Evolutionary conservation across 805 yeast genomes (phyloP).

Genomic region (Starmerella khaoyaiensis): DNA sequence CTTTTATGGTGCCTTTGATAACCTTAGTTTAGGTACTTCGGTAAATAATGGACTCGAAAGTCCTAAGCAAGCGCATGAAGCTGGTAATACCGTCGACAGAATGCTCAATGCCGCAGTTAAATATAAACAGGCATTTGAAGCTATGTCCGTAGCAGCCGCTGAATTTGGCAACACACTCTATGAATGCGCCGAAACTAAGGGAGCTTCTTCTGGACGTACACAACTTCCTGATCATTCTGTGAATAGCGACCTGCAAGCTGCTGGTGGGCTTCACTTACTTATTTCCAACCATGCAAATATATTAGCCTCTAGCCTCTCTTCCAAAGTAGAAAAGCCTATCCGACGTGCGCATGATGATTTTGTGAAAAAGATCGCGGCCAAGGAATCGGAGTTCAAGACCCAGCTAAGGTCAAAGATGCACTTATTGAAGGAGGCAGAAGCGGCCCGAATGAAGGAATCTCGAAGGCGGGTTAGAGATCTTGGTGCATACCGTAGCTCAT

Average conservation of each 20-base stretch:
- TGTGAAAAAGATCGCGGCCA: slow-evolving; percentile 32
- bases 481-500: slow-evolving; percentile 50
- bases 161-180: slow-evolving; percentile 63
- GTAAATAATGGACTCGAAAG: slow-evolving; percentile 9
- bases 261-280: slow-evolving; percentile 66
- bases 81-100: slow-evolving; percentile 26
- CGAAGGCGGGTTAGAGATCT: slow-evolving; percentile 52
- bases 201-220: slow-evolving; percentile 25
- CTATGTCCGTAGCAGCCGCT: slow-evolving; percentile 48
- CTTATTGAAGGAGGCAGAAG: slow-evolving; percentile 46
- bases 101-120: slow-evolving; percentile 36
- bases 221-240: slow-evolving; percentile 24
- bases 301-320: slow-evolving; percentile 43
- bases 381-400: slow-evolving; percentile 42
- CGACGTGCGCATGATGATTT: slow-evolving; percentile 35
- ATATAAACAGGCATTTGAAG: slow-evolving; percentile 36
- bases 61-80: slow-evolving; percentile 15
- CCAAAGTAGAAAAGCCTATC: slow-evolving; percentile 46
- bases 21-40: slow-evolving; percentile 10
- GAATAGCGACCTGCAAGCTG: slow-evolving; percentile 50
- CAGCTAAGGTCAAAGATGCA: slow-evolving; percentile 42
- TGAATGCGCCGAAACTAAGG: slow-evolving; percentile 47
- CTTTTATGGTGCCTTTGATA: slow-evolving; percentile 16
- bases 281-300: slow-evolving; percentile 68
- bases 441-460: slow-evolving; percentile 45